Conservation (phyloP, 2,329 filamentous ascomycete genomes). For the Plenodomus lindquistii region DNA sequence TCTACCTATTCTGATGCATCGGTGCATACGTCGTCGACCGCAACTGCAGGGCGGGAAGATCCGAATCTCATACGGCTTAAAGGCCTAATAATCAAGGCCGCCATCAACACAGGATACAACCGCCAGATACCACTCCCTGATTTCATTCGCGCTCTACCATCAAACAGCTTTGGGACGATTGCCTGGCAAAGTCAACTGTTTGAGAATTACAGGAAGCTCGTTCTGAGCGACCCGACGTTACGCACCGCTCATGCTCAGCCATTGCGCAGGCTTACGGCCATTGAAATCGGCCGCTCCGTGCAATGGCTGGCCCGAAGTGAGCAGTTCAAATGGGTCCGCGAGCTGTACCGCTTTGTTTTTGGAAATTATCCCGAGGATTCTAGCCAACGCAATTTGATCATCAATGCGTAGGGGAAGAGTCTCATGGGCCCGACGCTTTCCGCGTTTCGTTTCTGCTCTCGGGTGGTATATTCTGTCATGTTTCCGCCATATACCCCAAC, state of each 20-base stretch:
- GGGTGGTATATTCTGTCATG: constrained; percentile 5
- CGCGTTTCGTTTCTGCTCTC: background rate
- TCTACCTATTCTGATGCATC: constrained; percentile 76
- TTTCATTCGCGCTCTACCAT: constrained; percentile 76
- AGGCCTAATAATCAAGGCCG: constrained; percentile 79
- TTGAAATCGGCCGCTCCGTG: constrained; percentile 81
- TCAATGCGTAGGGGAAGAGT: constrained; percentile 44
- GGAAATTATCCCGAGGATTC: constrained; percentile 82
- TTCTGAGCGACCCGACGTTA: constrained; percentile 73
- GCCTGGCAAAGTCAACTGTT: constrained; percentile 73
- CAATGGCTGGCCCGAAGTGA: constrained; percentile 72
- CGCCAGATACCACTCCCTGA: constrained; percentile 67
- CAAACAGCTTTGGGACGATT: constrained; percentile 76
- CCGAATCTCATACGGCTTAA: constrained; percentile 77
- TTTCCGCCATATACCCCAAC: constrained; percentile 37
- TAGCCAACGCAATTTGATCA: constrained; percentile 66
- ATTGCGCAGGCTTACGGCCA: constrained; percentile 64
- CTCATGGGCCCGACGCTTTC: background rate
- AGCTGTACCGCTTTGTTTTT: constrained; percentile 83
- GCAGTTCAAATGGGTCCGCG: constrained; percentile 78
- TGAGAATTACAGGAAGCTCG: constrained; percentile 78
- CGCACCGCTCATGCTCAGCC: constrained; percentile 54
- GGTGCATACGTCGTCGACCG: constrained; percentile 69
- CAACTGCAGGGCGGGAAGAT: constrained; percentile 70
- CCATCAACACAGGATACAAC: constrained; percentile 80